Conservation (phyloP, 495 filamentous ascomycete species). For the Lophium mytilinum region DNA sequence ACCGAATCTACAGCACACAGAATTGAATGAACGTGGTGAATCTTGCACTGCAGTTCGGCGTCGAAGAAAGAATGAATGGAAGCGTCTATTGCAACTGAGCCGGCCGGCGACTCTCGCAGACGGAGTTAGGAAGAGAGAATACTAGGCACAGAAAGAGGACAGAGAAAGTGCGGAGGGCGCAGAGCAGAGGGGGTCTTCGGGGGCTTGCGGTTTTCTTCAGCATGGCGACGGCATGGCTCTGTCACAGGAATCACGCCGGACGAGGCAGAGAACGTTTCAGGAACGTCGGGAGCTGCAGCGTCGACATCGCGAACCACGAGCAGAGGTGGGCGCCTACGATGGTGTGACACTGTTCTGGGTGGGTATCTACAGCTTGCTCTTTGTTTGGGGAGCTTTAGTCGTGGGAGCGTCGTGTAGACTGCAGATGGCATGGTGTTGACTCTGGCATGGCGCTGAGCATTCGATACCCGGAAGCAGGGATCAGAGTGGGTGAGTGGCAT, state of each 20-base stretch:
- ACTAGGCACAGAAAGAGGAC: neutral
- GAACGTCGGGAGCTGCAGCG: constrained; percentile 7
- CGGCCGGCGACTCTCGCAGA: constrained; percentile 22
- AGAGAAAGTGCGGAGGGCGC: constrained; percentile 13
- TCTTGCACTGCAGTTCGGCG: no score
- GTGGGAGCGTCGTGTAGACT: no score
- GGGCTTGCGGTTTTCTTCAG: constrained; percentile 9
- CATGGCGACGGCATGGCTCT: constrained; percentile 14
- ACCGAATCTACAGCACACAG: no score
- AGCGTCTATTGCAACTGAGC: constrained; percentile 15
- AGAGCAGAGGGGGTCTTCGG: constrained; percentile 2
- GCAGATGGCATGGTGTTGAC: no score
- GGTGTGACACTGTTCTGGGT: no score
- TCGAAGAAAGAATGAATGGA: constrained; percentile 10
- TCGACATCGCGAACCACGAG: constrained; percentile 12
- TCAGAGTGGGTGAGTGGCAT: neutral
- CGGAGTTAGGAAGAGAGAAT: constrained; percentile 9
- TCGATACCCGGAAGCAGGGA: no score
- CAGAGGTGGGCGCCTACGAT: neutral
- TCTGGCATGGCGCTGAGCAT: no score
- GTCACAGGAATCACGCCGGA: constrained; percentile 10
- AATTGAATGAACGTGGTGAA: no score
- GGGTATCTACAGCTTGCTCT: neutral
- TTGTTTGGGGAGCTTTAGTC: no score
- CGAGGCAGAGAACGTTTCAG: constrained; percentile 21